A percentile compares a stretch with the other conserved stretches of the same genome.
These are phyloP conservation scores for Deuterostichococcus epilithicus DNA, from an alignment of 139 green algal species.

Conservation along the genomic window DNA sequence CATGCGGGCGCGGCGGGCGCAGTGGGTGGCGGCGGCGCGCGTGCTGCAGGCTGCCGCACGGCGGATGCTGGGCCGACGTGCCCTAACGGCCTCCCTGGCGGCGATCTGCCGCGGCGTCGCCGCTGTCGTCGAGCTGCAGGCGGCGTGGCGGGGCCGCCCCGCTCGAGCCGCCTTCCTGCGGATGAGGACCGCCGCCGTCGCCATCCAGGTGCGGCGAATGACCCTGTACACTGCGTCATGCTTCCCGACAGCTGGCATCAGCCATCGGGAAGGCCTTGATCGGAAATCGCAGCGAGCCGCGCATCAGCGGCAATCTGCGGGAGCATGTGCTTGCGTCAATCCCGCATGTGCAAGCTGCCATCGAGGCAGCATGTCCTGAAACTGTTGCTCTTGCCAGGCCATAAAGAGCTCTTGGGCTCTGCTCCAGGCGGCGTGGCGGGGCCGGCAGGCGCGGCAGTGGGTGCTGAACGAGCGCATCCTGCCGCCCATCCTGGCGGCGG, in stretches of 20 bases:
- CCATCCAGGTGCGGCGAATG: constrained; percentile 11
- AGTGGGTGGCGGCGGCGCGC: constrained; percentile 45
- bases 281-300: no score
- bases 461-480: constrained; percentile 25
- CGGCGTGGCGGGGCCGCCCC: constrained; percentile 32
- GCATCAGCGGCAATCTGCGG: no score
- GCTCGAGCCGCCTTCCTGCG: constrained; percentile 4
- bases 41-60: constrained; percentile 31
- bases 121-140: constrained; percentile 30
- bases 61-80: background rate
- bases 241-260: no score
- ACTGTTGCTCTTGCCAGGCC: no score
- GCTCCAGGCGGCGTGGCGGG: constrained; percentile 43
- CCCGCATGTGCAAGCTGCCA: no score
- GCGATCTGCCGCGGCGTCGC: background rate
- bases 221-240: background rate
- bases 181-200: constrained; percentile 9
- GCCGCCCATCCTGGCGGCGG: constrained; percentile 19
- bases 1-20: background rate
- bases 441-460: constrained; percentile 16
- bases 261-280: no score
- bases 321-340: no score
- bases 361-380: no score
- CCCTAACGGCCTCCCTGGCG: constrained; percentile 31
- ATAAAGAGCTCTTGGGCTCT: background rate